Evolutionary conservation across 164 flowering plant genomes (phyloP).

Genomic region (Stephania cephalantha): DNA sequence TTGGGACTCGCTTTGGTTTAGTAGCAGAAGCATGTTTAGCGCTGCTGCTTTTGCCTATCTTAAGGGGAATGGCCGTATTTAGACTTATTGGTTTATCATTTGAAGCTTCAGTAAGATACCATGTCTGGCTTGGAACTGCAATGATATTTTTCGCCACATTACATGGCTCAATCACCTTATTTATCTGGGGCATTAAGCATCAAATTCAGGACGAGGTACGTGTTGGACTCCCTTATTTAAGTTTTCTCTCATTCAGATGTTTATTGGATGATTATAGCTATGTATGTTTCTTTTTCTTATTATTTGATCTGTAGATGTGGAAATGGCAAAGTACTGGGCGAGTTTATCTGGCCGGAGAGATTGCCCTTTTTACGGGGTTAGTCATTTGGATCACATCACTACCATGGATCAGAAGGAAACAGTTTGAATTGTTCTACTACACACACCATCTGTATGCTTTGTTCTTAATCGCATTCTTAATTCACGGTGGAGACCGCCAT

Average conservation of each 20-base stretch:
- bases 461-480: constrained; percentile 64
- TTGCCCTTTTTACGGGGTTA: constrained; percentile 48
- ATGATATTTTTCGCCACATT: constrained; percentile 63
- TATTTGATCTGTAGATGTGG: constrained; percentile 39
- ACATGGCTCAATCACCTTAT: constrained; percentile 67
- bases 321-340: constrained; percentile 76
- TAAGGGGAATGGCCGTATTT: constrained; percentile 60
- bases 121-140: constrained; percentile 68
- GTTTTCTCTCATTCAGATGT: background rate
- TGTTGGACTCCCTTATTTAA: background rate
- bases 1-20: constrained; percentile 64
- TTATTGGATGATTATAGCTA: background rate
- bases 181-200: constrained; percentile 69
- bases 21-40: constrained; percentile 76
- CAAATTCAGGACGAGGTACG: constrained; percentile 49
- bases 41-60: constrained; percentile 63
- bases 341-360: constrained; percentile 79
- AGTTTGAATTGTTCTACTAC: constrained; percentile 70
- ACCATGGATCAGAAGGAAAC: constrained; percentile 61
- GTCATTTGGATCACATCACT: constrained; percentile 82
- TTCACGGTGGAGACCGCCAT: constrained; percentile 81
- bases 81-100: constrained; percentile 60
- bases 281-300: background rate
- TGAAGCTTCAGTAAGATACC: constrained; percentile 81
- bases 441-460: constrained; percentile 71